These are phyloP conservation scores for Cicer cuneatum DNA, from an alignment of 306 rosid genomes.

Conservation along the genomic window DNA sequence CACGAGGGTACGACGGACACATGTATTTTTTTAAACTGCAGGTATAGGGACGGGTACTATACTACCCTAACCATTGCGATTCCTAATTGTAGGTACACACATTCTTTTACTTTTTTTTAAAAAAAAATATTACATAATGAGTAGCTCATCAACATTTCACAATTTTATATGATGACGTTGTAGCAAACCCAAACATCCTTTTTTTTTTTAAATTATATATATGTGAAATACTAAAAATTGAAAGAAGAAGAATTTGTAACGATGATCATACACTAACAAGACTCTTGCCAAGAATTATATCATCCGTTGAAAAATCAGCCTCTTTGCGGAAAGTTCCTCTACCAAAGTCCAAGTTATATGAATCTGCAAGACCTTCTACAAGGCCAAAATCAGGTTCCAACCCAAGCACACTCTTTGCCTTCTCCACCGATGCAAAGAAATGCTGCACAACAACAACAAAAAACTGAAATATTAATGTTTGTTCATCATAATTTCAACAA, in stretches of 20 bases:
- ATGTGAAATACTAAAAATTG: slow-evolving; percentile 20
- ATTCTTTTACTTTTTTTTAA: neutral
- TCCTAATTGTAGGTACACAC: neutral
- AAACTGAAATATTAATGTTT: neutral
- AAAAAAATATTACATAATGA: neutral
- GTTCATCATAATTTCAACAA: neutral
- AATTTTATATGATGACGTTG: slow-evolving; percentile 10
- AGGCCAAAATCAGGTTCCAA: slow-evolving; percentile 73
- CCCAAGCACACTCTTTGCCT: slow-evolving; percentile 86
- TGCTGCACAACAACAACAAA: slow-evolving; percentile 60
- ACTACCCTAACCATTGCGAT: too few species aligned
- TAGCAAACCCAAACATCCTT: slow-evolving; percentile 14
- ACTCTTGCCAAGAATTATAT: slow-evolving; percentile 86
- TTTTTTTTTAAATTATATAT: neutral
- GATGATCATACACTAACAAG: slow-evolving; percentile 56
- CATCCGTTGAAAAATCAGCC: slow-evolving; percentile 93
- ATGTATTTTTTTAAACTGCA: too few species aligned
- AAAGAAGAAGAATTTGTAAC: slow-evolving; percentile 4
- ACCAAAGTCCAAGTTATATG: slow-evolving; percentile 88
- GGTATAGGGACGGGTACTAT: too few species aligned
- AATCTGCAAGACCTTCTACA: slow-evolving; percentile 90
- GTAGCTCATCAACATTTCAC: slow-evolving; percentile 16
- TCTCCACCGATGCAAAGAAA: slow-evolving; percentile 91
- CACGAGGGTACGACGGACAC: too few species aligned
- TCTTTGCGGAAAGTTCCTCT: slow-evolving; percentile 90